Percentiles rank a stretch among this genome's conserved stretches.
phyloP scores from a whole-genome alignment of 108 stramenopile species.

The Cyclotella baltica region DNA sequence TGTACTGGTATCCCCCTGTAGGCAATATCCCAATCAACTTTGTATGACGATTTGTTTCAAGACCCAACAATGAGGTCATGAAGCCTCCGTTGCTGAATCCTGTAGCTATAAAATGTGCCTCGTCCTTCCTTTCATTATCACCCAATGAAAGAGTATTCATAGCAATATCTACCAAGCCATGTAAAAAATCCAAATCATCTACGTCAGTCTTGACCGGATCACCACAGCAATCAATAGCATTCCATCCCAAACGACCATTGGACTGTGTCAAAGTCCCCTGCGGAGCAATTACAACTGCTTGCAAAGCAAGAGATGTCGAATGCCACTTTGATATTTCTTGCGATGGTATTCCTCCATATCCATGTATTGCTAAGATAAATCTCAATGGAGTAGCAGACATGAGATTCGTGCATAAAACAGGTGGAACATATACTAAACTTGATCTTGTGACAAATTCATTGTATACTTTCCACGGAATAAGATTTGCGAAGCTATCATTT shows the following conservation, averaged over 20 bases:
- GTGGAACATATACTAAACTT: constrained; percentile 28
- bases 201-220: constrained; percentile 31
- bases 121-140: neutral
- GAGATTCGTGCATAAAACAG: neutral
- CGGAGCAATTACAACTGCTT: constrained; percentile 38
- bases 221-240: constrained; percentile 47
- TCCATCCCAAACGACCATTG: constrained; percentile 38
- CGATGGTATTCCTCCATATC: constrained; percentile 27
- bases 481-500: neutral
- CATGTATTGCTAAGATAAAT: constrained; percentile 38
- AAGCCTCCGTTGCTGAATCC: constrained; percentile 54
- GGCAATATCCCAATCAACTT: constrained; percentile 51
- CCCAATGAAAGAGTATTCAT: neutral
- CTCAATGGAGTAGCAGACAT: constrained; percentile 1
- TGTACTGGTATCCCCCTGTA: constrained; percentile 52
- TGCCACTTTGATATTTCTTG: constrained; percentile 45
- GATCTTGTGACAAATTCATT: neutral
- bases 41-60: constrained; percentile 5
- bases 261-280: constrained; percentile 17
- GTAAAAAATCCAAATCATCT: constrained; percentile 41
- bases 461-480: constrained; percentile 19
- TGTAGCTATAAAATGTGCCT: constrained; percentile 36
- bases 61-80: constrained; percentile 41
- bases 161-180: constrained; percentile 28
- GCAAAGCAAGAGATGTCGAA: neutral